Percentiles rank a stretch among this genome's conserved stretches.
Evolutionary conservation across 371 early-diverging fungal species (phyloP).

Genomic region (Mucor plumbeus): DNA sequence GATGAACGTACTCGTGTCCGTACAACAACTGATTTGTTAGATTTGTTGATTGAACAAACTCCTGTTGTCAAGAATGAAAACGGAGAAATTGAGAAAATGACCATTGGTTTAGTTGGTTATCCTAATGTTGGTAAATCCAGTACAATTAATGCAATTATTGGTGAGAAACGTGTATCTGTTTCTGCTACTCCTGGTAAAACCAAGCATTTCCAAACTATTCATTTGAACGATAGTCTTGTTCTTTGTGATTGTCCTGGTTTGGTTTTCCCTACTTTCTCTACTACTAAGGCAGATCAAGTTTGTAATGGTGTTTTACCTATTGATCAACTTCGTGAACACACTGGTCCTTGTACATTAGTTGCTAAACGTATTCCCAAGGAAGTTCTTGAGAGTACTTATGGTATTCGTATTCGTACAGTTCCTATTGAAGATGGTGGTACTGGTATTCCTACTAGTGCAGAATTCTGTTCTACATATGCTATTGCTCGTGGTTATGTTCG

Average conservation of each 20-base stretch:
- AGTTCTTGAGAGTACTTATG: constrained; percentile 92
- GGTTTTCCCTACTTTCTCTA: constrained; percentile 99
- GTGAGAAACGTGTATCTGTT: constrained; percentile 95
- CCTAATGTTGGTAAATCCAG: constrained; percentile 99
- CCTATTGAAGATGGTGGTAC: constrained; percentile 83
- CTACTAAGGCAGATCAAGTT: constrained; percentile 98
- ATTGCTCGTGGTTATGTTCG: constrained; percentile 90
- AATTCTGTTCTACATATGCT: constrained; percentile 81
- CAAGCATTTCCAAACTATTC: constrained; percentile 98
- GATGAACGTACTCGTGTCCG: constrained; percentile 53
- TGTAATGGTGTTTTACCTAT: constrained; percentile 98
- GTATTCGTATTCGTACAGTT: constrained; percentile 82
- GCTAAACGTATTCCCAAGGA: constrained; percentile 87
- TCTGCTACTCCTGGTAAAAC: constrained; percentile 99
- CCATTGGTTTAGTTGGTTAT: constrained; percentile 98
- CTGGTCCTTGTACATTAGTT: constrained; percentile 87
- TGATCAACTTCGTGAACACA: constrained; percentile 97
- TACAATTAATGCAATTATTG: constrained; percentile 98
- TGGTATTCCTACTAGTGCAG: constrained; percentile 84
- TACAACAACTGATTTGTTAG: constrained; percentile 52
- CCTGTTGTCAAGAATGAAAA: constrained; percentile 31
- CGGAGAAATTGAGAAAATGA: constrained; percentile 59
- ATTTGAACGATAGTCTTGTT: constrained; percentile 79
- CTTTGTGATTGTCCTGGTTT: constrained; percentile 99
- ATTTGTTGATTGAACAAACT: constrained; percentile 49